Base-by-base conservation (phyloP, 108 stramenopile species). In the Pseudonitzschia multiseries region DNA sequence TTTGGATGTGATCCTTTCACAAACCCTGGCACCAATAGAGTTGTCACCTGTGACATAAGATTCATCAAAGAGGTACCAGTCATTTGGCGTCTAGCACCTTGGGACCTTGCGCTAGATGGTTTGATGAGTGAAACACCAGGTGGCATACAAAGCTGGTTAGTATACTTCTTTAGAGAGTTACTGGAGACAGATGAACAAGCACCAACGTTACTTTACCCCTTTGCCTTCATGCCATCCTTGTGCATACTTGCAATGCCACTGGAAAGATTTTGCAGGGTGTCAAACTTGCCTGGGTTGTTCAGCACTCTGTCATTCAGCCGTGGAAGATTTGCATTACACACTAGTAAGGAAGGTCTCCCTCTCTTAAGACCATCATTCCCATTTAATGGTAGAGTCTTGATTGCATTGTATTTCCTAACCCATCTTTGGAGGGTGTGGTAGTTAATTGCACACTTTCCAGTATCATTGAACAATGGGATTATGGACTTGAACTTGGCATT, bases 31-130 rank as follows among this genome's bases (percentile, higher is more conserved):
- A 56, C 54, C 8, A 56, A 26, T 17, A 56, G 15, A 8, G 54
- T 56, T 56, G 54, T 14, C 6, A 17, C 24, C 15, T 56, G 54
- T 56, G 54, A 56, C 54, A 56, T 56, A 8, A 21, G 6, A 56
- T 56, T 56, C 8, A 6, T 21, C 22, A 56, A 6, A 13, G 54
- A 56, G 5, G 54, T 24, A 8, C 54, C 54, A 12, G 54, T 14
- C 54, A 56, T 56, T 26, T 56, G 54, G 6, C 54, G n/a, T 26
- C 54, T 56, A 17, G 24, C 54, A 56, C 54, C 54, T 56, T 56
- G 54, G n/a, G 54, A 26, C 24, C 54, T 56, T 56, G 54, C 54
- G 8, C 54, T 14, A 56, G 22, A 21, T 24, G 54, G 22, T 26
- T 56, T 56, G 54, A 56, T 26, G 22, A 56, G 24, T n/a, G n/a